Percentiles rank a stretch among this genome's conserved stretches.
Evolutionary conservation across 2,329 filamentous ascomycete species (phyloP).

Genomic region (Phyllosticta ampelicida): DNA sequence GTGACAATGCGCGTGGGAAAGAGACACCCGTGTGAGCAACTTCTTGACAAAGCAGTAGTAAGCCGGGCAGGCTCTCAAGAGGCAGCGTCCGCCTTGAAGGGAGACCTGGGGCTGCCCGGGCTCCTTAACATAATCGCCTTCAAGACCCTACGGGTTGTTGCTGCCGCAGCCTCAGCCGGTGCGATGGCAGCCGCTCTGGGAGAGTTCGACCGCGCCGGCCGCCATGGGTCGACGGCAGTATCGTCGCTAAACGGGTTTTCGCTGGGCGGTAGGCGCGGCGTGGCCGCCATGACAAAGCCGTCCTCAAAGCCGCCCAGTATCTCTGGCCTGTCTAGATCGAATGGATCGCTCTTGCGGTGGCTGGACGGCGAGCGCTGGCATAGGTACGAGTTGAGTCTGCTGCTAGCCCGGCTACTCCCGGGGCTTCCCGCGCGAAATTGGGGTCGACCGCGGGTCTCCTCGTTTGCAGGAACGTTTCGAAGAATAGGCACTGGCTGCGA

Average conservation of each 20-base stretch:
- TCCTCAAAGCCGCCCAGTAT: slow-evolving; percentile 19
- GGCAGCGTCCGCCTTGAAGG: not conserved
- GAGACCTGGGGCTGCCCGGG: not conserved
- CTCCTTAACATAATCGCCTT: not conserved
- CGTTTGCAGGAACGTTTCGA: not conserved
- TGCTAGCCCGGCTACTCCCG: not conserved
- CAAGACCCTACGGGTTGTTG: not conserved
- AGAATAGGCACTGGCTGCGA: not conserved
- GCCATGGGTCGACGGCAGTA: not conserved
- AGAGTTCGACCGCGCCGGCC: not conserved
- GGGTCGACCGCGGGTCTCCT: not conserved
- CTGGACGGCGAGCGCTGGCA: slow-evolving; percentile 5
- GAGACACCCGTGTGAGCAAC: not conserved
- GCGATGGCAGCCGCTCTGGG: not conserved
- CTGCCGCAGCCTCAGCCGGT: not conserved
- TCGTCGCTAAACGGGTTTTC: not conserved
- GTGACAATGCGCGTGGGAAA: no score
- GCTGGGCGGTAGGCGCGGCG: not conserved
- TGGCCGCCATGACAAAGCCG: not conserved
- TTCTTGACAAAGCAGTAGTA: not conserved
- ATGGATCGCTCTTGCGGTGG: slow-evolving; percentile 30
- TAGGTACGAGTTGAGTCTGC: not conserved
- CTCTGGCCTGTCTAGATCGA: slow-evolving; percentile 31
- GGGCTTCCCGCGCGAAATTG: not conserved
- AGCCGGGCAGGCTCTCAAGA: not conserved